phyloP scores from a whole-genome alignment of 805 yeast genomes.

The Myxozyma geophila region DNA sequence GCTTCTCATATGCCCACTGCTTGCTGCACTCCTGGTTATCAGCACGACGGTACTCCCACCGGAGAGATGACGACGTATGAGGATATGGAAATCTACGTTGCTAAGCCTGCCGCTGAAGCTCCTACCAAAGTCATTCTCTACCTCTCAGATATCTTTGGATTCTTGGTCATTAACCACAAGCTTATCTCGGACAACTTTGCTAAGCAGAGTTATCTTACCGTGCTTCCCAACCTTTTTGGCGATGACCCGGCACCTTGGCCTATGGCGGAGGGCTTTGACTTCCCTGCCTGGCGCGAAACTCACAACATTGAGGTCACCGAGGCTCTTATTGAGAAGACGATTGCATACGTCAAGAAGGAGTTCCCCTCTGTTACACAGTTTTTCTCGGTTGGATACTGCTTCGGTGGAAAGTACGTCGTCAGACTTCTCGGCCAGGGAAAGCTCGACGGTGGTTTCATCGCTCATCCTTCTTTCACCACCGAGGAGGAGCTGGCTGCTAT shows the following conservation, averaged over 20 bases:
- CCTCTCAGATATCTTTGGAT: slow-evolving; percentile 67
- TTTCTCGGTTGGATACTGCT: slow-evolving; percentile 70
- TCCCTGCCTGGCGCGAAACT: slow-evolving; percentile 50
- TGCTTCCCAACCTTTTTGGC: slow-evolving; percentile 67
- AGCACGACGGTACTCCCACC: slow-evolving; percentile 31
- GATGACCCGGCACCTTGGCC: slow-evolving; percentile 50
- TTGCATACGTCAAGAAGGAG: slow-evolving; percentile 48
- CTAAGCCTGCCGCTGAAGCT: slow-evolving; percentile 45
- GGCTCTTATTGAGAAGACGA: slow-evolving; percentile 54
- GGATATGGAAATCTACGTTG: slow-evolving; percentile 47
- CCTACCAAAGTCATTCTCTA: slow-evolving; percentile 58
- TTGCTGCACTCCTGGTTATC: slow-evolving; percentile 45
- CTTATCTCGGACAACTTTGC: slow-evolving; percentile 53
- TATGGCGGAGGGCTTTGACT: slow-evolving; percentile 23
- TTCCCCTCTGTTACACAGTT: slow-evolving; percentile 51
- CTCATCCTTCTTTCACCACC: slow-evolving; percentile 75
- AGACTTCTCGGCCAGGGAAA: slow-evolving; percentile 50
- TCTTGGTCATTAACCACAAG: slow-evolving; percentile 54
- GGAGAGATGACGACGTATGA: slow-evolving; percentile 15
- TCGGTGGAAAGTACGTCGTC: slow-evolving; percentile 68
- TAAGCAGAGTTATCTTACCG: slow-evolving; percentile 57
- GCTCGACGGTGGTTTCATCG: slow-evolving; percentile 60
- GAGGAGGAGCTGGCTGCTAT: slow-evolving; percentile 67
- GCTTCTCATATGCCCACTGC: slow-evolving; percentile 44
- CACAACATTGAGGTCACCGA: slow-evolving; percentile 53